Percentiles rank a stretch among this genome's conserved stretches.
These are phyloP conservation scores for Phialemoniopsis sp. DNA, from an alignment of 2,329 filamentous ascomycete species.

Conservation along the genomic window DNA sequence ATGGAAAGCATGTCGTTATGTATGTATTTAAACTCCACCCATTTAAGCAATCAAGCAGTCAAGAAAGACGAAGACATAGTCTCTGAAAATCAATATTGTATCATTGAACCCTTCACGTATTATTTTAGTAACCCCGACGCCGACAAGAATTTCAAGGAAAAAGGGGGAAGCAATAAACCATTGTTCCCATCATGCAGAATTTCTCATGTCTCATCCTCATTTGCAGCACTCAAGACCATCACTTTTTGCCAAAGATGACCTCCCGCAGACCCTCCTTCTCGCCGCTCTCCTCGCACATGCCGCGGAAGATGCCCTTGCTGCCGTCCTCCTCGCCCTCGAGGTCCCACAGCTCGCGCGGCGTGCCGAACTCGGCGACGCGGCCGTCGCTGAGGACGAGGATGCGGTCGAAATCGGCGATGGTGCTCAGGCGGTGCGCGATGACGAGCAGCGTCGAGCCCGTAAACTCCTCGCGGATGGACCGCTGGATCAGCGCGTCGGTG, in stretches of 20 bases:
- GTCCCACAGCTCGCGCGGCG: conserved; percentile 58
- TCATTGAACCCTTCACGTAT: too few species aligned
- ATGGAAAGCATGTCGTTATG: too few species aligned
- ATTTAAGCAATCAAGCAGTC: too few species aligned
- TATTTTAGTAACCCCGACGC: too few species aligned
- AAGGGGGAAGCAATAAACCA: too few species aligned
- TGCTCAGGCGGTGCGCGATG: conserved; percentile 72
- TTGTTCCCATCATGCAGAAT: too few species aligned
- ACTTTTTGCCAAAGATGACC: conserved; percentile 32
- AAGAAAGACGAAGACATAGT: too few species aligned
- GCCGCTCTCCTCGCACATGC: conserved; percentile 60
- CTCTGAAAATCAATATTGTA: too few species aligned
- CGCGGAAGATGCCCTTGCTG: conserved; percentile 46
- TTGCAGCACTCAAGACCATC: too few species aligned
- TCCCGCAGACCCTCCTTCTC: conserved; percentile 49
- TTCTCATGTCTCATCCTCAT: too few species aligned
- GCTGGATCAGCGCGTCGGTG: conserved; percentile 71
- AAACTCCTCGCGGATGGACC: conserved; percentile 69
- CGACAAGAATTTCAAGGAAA: too few species aligned
- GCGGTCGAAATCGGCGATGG: conserved; percentile 72
- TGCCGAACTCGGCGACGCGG: conserved; percentile 62
- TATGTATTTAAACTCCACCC: too few species aligned
- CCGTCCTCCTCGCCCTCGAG: conserved; percentile 35
- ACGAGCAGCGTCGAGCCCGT: conserved; percentile 65
- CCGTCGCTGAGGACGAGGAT: conserved; percentile 70